Conservation (phyloP, 176 grass and related monocot genomes). For the Ananas comosus region DNA sequence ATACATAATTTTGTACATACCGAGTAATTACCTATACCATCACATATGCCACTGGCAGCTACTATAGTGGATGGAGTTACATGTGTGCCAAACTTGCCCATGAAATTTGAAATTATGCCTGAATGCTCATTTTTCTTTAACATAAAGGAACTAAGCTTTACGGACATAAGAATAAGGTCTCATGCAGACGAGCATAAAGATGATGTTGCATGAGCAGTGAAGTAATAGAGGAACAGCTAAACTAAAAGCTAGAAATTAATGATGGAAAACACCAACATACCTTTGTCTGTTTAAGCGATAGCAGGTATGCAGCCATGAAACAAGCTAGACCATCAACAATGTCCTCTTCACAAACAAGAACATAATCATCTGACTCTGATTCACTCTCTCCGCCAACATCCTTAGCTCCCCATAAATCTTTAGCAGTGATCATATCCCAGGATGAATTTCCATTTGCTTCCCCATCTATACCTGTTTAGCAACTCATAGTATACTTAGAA, state of each 20-base stretch:
- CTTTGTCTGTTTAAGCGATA: constrained; percentile 60
- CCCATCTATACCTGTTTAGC: neutral
- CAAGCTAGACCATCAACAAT: constrained; percentile 62
- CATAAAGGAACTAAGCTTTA: neutral
- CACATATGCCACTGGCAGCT: neutral
- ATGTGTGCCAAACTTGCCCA: neutral
- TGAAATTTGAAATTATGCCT: neutral
- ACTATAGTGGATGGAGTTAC: neutral
- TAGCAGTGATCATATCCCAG: constrained; percentile 60
- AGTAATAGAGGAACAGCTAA: neutral
- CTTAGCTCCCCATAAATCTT: constrained; percentile 59
- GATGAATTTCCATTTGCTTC: constrained; percentile 40
- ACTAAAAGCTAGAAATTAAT: neutral
- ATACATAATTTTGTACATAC: too few species aligned
- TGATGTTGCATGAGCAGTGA: neutral
- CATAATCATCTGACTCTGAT: constrained; percentile 61
- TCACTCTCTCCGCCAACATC: constrained; percentile 37
- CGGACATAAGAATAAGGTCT: neutral
- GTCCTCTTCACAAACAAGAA: constrained; percentile 82
- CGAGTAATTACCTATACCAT: neutral
- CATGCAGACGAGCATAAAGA: neutral
- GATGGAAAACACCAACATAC: constrained; percentile 22
- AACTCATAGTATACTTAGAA: neutral
- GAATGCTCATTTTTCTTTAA: neutral
- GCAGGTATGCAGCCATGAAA: constrained; percentile 81